Conservation (phyloP, 352 stramenopile genomes). For the Elongisporangium anandrum region DNA sequence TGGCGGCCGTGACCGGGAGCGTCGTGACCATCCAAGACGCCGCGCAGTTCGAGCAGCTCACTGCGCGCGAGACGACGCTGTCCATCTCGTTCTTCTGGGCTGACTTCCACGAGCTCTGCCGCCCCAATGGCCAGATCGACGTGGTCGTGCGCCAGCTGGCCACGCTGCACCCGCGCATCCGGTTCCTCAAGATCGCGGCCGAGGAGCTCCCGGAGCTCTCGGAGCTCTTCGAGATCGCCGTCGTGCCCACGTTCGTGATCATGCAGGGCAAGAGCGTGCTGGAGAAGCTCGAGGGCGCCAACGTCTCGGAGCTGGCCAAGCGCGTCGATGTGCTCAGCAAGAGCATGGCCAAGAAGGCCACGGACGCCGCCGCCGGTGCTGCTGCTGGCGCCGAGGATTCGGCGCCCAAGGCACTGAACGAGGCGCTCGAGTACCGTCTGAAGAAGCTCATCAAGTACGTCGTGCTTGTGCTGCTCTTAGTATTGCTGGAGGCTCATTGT, state of each 20-base stretch:
- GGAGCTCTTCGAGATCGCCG: conserved; percentile 86
- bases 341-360: conserved; percentile 60
- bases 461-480: neutral
- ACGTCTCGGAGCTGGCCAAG: conserved; percentile 81
- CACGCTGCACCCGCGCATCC: conserved; percentile 76
- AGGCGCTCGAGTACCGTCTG: conserved; percentile 68
- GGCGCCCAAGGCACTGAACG: conserved; percentile 35
- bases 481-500: neutral
- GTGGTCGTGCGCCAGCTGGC: conserved; percentile 81
- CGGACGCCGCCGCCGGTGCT: conserved; percentile 12
- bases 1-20: conserved; percentile 46
- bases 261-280: conserved; percentile 64
- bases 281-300: conserved; percentile 81
- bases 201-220: conserved; percentile 81
- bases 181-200: conserved; percentile 84
- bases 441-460: conserved; percentile 78
- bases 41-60: conserved; percentile 75
- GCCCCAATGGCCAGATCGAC: conserved; percentile 80
- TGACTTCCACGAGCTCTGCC: conserved; percentile 77
- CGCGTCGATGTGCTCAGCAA: conserved; percentile 83
- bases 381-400: neutral
- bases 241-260: conserved; percentile 95
- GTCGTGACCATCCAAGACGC: conserved; percentile 65
- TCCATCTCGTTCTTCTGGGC: conserved; percentile 85
- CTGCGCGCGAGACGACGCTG: conserved; percentile 66